These are phyloP conservation scores for Pisolithus marmoratus DNA, from an alignment of 768 basidiomycete genomes.

Conservation along the genomic window DNA sequence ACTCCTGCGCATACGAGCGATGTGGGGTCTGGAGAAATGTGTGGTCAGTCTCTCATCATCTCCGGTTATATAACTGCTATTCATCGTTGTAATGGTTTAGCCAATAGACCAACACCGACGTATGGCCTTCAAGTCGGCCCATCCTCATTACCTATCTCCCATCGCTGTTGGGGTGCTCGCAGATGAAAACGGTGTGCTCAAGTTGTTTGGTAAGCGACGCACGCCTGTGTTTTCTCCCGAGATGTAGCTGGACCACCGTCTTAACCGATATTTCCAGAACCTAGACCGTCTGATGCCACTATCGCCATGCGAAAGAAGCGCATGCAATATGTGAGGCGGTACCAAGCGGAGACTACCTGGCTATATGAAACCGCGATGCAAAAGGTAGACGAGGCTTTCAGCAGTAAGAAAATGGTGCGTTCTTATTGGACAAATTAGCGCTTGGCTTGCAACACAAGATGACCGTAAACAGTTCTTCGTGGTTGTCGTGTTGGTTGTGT, in stretches of 20 bases:
- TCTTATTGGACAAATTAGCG: not conserved
- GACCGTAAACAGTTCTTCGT: not conserved
- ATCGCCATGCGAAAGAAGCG: slow-evolving; percentile 18
- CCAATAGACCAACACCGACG: slow-evolving; percentile 19
- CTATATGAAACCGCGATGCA: not conserved
- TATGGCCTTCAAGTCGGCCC: slow-evolving; percentile 12
- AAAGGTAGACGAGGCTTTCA: not conserved
- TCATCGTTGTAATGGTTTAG: not conserved
- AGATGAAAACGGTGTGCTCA: slow-evolving; percentile 20
- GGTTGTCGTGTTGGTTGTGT: not conserved
- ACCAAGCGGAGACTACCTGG: not conserved
- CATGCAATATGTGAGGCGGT: slow-evolving; percentile 18
- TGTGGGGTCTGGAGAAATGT: slow-evolving; percentile 22
- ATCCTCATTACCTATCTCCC: slow-evolving; percentile 23
- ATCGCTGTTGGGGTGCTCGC: slow-evolving; percentile 22
- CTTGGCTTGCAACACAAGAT: not conserved
- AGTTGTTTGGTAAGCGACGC: slow-evolving; percentile 19
- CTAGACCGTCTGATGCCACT: slow-evolving; percentile 20
- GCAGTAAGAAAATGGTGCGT: not conserved
- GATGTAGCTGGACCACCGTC: too few relatives aligned
- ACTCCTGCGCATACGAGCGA: slow-evolving; percentile 12
- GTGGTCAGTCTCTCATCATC: slow-evolving; percentile 8
- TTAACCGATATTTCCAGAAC: slow-evolving; percentile 13
- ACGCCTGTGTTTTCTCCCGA: not conserved
- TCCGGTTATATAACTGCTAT: too few relatives aligned